phyloP scores from a whole-genome alignment of 345 rosid genomes.

The Pistacia vera region DNA sequence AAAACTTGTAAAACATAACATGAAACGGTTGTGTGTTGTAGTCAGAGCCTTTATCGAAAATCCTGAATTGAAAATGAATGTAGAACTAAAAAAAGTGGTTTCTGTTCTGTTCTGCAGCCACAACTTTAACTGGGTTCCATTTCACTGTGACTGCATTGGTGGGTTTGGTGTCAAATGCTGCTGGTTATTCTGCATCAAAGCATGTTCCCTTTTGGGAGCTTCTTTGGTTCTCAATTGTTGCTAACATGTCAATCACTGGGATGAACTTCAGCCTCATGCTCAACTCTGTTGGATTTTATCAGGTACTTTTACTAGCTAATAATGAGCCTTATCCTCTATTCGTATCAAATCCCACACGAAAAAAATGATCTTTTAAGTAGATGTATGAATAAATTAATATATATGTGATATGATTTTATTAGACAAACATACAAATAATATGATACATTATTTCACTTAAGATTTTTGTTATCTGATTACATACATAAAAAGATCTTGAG shows the following conservation, averaged over 20 bases:
- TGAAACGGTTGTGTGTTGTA: too few species aligned
- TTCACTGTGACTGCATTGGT: conserved; percentile 83
- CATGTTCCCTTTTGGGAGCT: conserved; percentile 93
- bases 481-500: too few species aligned
- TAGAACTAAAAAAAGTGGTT: conserved; percentile 8
- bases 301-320: conserved; percentile 32
- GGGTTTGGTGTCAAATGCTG: conserved; percentile 82
- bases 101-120: conserved; percentile 42
- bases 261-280: conserved; percentile 95
- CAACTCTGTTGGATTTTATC: conserved; percentile 94
- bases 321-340: neutral
- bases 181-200: conserved; percentile 80
- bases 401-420: too few species aligned
- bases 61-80: too few species aligned
- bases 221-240: conserved; percentile 87
- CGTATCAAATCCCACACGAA: neutral
- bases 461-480: too few species aligned
- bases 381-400: too few species aligned
- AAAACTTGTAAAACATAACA: too few species aligned
- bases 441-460: too few species aligned
- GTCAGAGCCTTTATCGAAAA: too few species aligned
- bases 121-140: conserved; percentile 92
- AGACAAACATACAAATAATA: too few species aligned
- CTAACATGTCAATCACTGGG: conserved; percentile 79
- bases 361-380: too few species aligned